Conservation (phyloP, 1,284 basidiomycete species). For the Agaricales sp. region DNA sequence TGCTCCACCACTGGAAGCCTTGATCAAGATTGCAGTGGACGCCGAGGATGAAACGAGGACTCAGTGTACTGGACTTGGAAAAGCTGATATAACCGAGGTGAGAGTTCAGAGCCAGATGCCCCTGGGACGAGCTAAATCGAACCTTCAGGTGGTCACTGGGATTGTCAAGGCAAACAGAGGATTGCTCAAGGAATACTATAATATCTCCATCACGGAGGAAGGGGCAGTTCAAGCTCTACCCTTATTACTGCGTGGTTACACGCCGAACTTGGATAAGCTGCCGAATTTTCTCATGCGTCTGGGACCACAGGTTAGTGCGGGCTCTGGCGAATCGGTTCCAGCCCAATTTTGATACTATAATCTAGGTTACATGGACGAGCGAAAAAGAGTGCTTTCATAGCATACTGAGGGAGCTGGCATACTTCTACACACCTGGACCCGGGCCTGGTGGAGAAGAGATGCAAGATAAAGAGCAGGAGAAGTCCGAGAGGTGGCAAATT, state of each 20-base stretch:
- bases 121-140: background rate
- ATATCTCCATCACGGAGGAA: slow-evolving; percentile 52
- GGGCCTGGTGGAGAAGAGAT: slow-evolving; percentile 15
- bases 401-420: slow-evolving; percentile 84
- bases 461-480: slow-evolving; percentile 28
- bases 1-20: slow-evolving; percentile 58
- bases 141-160: slow-evolving; percentile 44
- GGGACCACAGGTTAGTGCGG: slow-evolving; percentile 65
- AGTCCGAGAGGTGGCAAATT: slow-evolving; percentile 72
- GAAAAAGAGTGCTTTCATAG: slow-evolving; percentile 83
- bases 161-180: slow-evolving; percentile 53
- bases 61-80: slow-evolving; percentile 36
- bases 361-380: slow-evolving; percentile 78
- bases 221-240: slow-evolving; percentile 73
- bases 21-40: slow-evolving; percentile 75
- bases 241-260: slow-evolving; percentile 74
- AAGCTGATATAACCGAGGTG: slow-evolving; percentile 63
- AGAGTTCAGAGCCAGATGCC: slow-evolving; percentile 17
- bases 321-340: slow-evolving; percentile 4
- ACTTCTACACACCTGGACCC: slow-evolving; percentile 74
- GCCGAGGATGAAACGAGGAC: slow-evolving; percentile 43
- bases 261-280: slow-evolving; percentile 77
- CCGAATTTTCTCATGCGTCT: slow-evolving; percentile 82
- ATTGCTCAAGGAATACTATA: slow-evolving; percentile 94
- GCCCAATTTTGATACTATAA: slow-evolving; percentile 11